Conservation (phyloP, 2,329 filamentous ascomycete genomes). For the Xylariaceae sp. region DNA sequence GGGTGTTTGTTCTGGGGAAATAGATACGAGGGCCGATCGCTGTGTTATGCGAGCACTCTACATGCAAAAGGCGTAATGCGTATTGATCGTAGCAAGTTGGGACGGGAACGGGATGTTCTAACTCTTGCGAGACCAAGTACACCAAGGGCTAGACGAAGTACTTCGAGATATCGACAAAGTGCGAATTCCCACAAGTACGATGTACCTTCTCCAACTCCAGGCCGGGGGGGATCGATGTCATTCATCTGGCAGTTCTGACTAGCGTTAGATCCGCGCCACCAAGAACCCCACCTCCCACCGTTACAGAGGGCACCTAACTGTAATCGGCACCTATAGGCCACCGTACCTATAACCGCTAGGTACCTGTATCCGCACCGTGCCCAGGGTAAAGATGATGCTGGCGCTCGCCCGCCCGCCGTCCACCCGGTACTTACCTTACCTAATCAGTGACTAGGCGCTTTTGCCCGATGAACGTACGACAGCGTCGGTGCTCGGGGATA, state of each 20-base stretch:
- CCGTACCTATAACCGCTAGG: neutral
- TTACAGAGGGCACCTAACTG: no score
- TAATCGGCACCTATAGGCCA: no score
- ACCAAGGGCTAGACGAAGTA: neutral
- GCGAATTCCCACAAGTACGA: neutral
- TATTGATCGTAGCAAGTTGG: no score
- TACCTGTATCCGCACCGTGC: neutral
- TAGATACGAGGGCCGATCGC: neutral
- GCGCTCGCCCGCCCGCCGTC: neutral
- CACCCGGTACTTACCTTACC: neutral
- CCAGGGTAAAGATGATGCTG: neutral
- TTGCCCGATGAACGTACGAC: neutral
- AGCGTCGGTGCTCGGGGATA: no score
- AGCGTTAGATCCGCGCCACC: neutral
- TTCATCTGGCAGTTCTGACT: slow-evolving; percentile 1
- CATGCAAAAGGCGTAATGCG: neutral
- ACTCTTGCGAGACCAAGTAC: neutral
- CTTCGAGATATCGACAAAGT: neutral
- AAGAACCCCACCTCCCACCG: neutral
- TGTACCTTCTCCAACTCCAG: neutral
- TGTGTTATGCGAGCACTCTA: slow-evolving; percentile 2
- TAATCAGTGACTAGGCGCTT: neutral
- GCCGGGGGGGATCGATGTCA: slow-evolving; percentile 4
- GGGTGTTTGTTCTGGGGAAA: neutral
- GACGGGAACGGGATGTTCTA: no score